Conservation (phyloP, 805 yeast species). For the Starmerella floricola region DNA sequence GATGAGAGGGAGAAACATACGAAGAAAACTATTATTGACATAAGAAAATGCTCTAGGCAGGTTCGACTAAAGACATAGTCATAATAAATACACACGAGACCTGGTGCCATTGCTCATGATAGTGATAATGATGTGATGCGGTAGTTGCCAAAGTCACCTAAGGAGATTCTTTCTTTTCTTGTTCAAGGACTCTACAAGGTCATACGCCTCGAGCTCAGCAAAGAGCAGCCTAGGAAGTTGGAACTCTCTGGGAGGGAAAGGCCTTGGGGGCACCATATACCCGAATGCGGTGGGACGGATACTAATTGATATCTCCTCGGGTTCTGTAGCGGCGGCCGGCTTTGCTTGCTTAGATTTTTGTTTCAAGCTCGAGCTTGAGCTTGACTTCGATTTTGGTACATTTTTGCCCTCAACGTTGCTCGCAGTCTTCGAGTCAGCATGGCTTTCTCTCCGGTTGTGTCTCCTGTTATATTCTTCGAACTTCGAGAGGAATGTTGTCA, state of each 20-base stretch:
- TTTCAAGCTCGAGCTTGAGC: too few relatives aligned
- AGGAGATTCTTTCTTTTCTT: neutral
- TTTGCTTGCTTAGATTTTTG: constrained; percentile 6
- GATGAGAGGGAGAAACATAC: too few relatives aligned
- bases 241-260: constrained; percentile 19
- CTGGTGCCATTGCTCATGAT: too few relatives aligned
- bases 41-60: too few relatives aligned
- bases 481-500: constrained; percentile 26
- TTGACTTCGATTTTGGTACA: neutral
- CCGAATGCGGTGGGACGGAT: constrained; percentile 19
- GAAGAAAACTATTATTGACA: too few relatives aligned
- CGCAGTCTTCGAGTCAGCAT: neutral
- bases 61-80: too few relatives aligned
- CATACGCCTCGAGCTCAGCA: constrained; percentile 13
- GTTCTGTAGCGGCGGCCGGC: constrained; percentile 2
- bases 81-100: too few relatives aligned
- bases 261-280: constrained; percentile 15
- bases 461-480: constrained; percentile 13
- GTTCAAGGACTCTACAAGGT: constrained; percentile 5
- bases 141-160: too few relatives aligned
- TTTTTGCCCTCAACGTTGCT: neutral
- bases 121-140: too few relatives aligned
- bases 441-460: constrained; percentile 7
- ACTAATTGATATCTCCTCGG: constrained; percentile 2
- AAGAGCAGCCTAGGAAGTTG: constrained; percentile 8